Conservation (phyloP, 495 filamentous ascomycete species). For the Astrothelium subdiscretum region DNA sequence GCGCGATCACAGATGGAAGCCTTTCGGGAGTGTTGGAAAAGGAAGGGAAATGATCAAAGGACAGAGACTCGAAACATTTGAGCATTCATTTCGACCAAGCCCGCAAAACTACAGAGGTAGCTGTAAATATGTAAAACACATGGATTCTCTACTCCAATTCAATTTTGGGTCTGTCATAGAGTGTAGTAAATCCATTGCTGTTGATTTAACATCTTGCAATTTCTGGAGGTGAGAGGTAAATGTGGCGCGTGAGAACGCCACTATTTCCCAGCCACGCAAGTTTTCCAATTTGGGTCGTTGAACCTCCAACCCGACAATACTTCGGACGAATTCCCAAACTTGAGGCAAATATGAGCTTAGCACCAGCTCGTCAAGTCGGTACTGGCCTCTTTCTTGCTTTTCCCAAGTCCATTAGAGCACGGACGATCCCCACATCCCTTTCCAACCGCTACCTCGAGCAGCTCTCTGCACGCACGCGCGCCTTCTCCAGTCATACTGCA, state of each 20-base stretch:
- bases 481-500: neutral
- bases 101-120: too few species aligned
- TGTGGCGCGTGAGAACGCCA: neutral
- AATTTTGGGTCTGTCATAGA: too few species aligned
- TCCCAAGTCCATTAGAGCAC: neutral
- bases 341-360: neutral
- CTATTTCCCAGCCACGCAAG: neutral
- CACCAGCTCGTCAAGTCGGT: neutral
- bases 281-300: neutral
- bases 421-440: neutral
- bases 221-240: neutral
- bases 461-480: neutral
- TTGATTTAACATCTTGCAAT: too few species aligned
- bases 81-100: neutral
- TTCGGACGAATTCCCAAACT: too few species aligned
- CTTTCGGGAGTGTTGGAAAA: slow-evolving; percentile 89
- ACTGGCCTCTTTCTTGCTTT: neutral
- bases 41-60: slow-evolving; percentile 73
- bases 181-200: too few species aligned
- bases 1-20: slow-evolving; percentile 61
- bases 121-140: neutral
- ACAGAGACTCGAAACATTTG: slow-evolving; percentile 58
- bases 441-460: neutral
- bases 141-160: neutral
- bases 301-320: too few species aligned